These are phyloP conservation scores for Kappamyces sp. DNA, from an alignment of 192 early-diverging fungal genomes.

Conservation along the genomic window DNA sequence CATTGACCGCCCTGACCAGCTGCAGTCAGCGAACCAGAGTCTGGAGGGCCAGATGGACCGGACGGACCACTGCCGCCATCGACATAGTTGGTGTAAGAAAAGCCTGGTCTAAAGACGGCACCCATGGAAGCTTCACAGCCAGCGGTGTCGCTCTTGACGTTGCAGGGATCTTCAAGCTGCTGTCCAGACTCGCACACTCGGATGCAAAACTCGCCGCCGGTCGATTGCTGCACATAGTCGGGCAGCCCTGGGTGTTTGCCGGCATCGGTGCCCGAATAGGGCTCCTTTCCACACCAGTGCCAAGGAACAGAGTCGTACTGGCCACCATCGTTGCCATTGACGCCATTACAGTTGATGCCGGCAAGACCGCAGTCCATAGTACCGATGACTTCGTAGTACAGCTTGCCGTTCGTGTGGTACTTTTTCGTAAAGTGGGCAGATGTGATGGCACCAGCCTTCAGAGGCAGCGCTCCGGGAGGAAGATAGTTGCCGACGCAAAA, in stretches of 20 bases:
- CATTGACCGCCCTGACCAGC: no score
- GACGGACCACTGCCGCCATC: no score
- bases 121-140: slow-evolving; percentile 21
- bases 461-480: slow-evolving; percentile 15
- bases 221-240: slow-evolving; percentile 7
- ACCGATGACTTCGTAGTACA: slow-evolving; percentile 24
- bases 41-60: no score
- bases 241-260: slow-evolving; percentile 6
- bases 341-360: slow-evolving; percentile 19
- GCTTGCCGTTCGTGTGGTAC: background rate
- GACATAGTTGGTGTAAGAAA: background rate
- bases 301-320: slow-evolving; percentile 28
- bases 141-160: slow-evolving; percentile 23
- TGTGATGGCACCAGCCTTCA: slow-evolving; percentile 15
- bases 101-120: slow-evolving; percentile 8
- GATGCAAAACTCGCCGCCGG: slow-evolving; percentile 12
- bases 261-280: slow-evolving; percentile 25
- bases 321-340: slow-evolving; percentile 22
- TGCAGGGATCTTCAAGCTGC: slow-evolving; percentile 20
- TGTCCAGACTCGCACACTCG: slow-evolving; percentile 15
- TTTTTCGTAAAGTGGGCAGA: slow-evolving; percentile 23
- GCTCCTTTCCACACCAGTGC: slow-evolving; percentile 26
- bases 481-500: slow-evolving; percentile 29
- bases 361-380: slow-evolving; percentile 11
- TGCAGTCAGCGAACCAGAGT: no score